Base-by-base conservation (phyloP, 148 eudicot species). In the Chenopodium quinoa region DNA sequence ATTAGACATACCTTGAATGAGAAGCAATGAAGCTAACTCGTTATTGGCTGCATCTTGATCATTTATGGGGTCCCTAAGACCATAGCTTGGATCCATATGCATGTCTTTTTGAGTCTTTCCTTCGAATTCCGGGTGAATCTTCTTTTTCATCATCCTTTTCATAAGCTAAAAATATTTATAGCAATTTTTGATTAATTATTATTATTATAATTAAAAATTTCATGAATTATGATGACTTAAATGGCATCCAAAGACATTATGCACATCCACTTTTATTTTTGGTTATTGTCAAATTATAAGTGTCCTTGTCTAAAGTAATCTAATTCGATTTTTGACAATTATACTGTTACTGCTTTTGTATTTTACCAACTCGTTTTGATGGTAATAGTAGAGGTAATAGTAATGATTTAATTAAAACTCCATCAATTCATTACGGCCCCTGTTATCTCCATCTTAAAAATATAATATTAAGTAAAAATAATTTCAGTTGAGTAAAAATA, bases 131-230 rank as follows among this genome's bases (percentile, higher is more conserved):
- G 86, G 86, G 44, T 84, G 81, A 63, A 84, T 84, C 86, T 84
- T 84, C 83, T 77, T 84, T 76, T 77, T 80, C 86, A 80, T 84
- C 86, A 84, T 84, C 86, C 81, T 84, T 80, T 84, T 84, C 83
- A 84, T 80, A 44, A 84, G 52, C 86, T 84, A 77, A 71, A 71
- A 69, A 52, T 64, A 58, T 78, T 71, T 82, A 48, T 70, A 69
- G 5, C 58, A 69, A 16, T 73, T 75, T 25, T 75, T 48, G 1
- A 75, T 75, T 27, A 52, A 67, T 81, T 81, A 25, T 11, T 14
- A 67, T 46, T 9, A 8, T 71, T 29, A 1, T 2, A 34, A 2
- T 50, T 34, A 13, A 12, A 56, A 17, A 14, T 56, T 62, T 22
- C 11, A 5, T 62, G 7, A 20, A 62, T 22, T 20, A 20, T 9